Evolutionary conservation across 2,329 filamentous ascomycete species (phyloP), one percentile per base, ranked within the genome.

Genomic region (Stemphylium lycopersici): DNA sequence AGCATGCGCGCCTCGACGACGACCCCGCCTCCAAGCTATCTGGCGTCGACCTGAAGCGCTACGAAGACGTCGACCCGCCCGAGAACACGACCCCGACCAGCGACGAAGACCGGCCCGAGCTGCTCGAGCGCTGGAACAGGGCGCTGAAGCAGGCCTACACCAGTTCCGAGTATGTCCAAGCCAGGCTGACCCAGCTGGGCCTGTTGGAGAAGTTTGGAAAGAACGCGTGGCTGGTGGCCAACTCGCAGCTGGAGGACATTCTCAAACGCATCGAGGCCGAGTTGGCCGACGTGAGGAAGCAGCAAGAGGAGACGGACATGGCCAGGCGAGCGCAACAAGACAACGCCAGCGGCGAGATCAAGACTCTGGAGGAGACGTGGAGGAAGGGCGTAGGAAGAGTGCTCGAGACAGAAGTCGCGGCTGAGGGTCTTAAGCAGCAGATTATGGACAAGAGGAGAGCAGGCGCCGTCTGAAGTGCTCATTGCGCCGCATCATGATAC

Each of bases 181-280:
- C 77, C 45, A 78, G 85, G 22, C 75, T 83, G 45, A 80, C 82
- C 38, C 86, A 88, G 75, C 84, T 96, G 15, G 79, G 81, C 1
- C 81, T 96, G n/a, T 84, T 96, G 16, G 90, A 95, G 67, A 82
- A 82, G 45, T 88, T 88, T 75, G 95, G 93, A 63, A 91, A 91
- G 77, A 96, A 96, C 74, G 89, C 91, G 8, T 98, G 95, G 93
- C 81, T 99, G 50, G 83, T 96, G 7, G 86, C 86, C 5, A 99
- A 99, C 75, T 85, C 88, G 65, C 86, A 90, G 63, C 76, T 92
- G 16, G 93, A 97, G 77, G 84, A 85, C 38, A 83, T 91, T 37
- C 76, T 96, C 46, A 82, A 83, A 45, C 75, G 75, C 11, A 69
- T 96, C 22, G 93, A 98, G 80, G 80, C 81, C 39, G 91, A 96